phyloP scores from a whole-genome alignment of 495 filamentous ascomycete species.

The Sordaria brevicollis region DNA sequence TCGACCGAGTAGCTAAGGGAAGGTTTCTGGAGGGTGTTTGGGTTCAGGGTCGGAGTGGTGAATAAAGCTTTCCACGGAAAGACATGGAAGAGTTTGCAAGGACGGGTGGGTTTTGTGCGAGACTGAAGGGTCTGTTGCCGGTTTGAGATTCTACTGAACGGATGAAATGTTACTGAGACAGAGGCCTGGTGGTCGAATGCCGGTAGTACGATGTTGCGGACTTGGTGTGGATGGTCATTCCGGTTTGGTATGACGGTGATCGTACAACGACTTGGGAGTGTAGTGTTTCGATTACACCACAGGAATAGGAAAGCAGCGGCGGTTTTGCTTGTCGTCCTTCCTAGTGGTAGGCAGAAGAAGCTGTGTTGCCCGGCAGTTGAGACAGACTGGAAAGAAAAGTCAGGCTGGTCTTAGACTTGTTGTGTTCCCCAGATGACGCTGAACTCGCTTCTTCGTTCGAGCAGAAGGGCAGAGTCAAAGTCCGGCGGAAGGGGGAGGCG shows the following conservation, averaged over 20 bases:
- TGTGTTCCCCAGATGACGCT: background rate
- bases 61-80: background rate
- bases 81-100: background rate
- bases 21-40: background rate
- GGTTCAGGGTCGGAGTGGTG: background rate
- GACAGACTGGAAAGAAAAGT: background rate
- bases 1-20: background rate
- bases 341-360: background rate
- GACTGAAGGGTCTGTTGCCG: background rate
- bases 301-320: background rate
- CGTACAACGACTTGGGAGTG: conserved; percentile 2
- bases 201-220: background rate
- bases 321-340: background rate
- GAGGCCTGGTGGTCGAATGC: background rate
- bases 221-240: background rate
- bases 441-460: background rate
- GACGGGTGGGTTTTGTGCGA: background rate
- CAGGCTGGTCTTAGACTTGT: background rate
- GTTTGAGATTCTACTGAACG: conserved; percentile 7
- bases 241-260: conserved; percentile 1
- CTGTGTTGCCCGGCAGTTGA: background rate
- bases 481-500: background rate
- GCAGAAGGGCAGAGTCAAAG: background rate
- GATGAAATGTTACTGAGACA: background rate
- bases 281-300: conserved; percentile 5